Conservation (phyloP, 2,329 filamentous ascomycete species). For the Trichoderma pleuroti region DNA sequence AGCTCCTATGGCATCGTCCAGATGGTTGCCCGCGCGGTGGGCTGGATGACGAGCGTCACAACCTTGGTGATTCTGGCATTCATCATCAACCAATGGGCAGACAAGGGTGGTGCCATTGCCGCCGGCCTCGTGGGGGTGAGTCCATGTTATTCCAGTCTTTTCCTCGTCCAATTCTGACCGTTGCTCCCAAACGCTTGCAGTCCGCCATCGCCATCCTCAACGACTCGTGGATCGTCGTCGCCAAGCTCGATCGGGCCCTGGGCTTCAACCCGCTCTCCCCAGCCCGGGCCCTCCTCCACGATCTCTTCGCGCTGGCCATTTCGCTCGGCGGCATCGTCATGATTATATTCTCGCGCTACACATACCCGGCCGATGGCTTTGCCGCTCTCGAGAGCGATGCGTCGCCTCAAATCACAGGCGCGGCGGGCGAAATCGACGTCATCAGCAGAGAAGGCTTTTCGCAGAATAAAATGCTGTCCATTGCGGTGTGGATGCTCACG, state of each 20-base stretch:
- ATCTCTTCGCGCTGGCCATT: conserved; percentile 34
- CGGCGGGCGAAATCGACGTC: neutral
- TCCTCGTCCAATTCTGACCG: no score
- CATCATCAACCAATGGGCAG: conserved; percentile 32
- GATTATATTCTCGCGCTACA: conserved; percentile 23
- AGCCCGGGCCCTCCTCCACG: conserved; percentile 31
- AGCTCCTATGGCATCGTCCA: conserved; percentile 21
- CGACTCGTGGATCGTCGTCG: conserved; percentile 37
- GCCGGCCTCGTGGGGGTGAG: conserved; percentile 34
- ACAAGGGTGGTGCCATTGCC: conserved; percentile 28
- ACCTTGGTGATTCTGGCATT: conserved; percentile 33
- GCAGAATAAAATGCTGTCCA: conserved; percentile 13
- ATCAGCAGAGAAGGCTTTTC: conserved; percentile 17
- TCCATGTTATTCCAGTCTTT: no score
- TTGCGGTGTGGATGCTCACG: conserved; percentile 17
- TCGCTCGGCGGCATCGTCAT: conserved; percentile 35
- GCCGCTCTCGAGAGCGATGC: neutral
- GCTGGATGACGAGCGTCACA: conserved; percentile 33
- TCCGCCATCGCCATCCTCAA: conserved; percentile 34
- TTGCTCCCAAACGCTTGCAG: conserved; percentile 19
- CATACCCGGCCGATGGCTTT: neutral
- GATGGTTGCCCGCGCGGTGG: conserved; percentile 28
- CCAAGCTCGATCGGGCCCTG: conserved; percentile 28
- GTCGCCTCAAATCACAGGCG: neutral
- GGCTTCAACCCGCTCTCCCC: conserved; percentile 29